Percentiles rank a stretch among this genome's conserved stretches.
Conservation (phyloP, 768 basidiomycete species). For the Lactarius trivialis region DNA sequence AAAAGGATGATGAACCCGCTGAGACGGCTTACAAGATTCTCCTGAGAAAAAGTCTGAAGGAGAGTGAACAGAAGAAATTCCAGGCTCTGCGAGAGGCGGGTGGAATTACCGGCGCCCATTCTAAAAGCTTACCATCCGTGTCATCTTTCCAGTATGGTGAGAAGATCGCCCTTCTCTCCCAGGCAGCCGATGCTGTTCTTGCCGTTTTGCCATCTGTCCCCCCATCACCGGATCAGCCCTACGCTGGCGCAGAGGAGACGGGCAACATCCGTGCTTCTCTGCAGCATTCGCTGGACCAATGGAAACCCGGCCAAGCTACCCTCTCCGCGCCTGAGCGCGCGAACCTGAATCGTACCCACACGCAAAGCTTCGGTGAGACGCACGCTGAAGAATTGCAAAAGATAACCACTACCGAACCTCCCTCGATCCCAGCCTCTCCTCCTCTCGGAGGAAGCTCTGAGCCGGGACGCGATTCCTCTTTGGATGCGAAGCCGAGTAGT, state of each 20-base stretch:
- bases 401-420: slow-evolving; percentile 38
- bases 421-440: slow-evolving; percentile 41
- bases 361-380: slow-evolving; percentile 77
- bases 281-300: slow-evolving; percentile 73
- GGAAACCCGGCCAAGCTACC: slow-evolving; percentile 58
- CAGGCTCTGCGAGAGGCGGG: slow-evolving; percentile 72
- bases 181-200: slow-evolving; percentile 60
- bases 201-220: slow-evolving; percentile 61
- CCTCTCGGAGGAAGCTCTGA: slow-evolving; percentile 19
- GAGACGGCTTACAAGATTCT: slow-evolving; percentile 68
- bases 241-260: slow-evolving; percentile 55
- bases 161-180: slow-evolving; percentile 66
- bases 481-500: slow-evolving; percentile 7
- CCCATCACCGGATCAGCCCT: slow-evolving; percentile 48
- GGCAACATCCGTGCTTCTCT: slow-evolving; percentile 66
- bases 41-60: slow-evolving; percentile 68
- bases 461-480: slow-evolving; percentile 5
- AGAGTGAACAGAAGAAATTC: slow-evolving; percentile 76
- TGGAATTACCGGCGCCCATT: not conserved
- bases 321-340: slow-evolving; percentile 36
- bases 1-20: slow-evolving; percentile 52
- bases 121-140: slow-evolving; percentile 3
- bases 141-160: slow-evolving; percentile 57
- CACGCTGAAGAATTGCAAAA: slow-evolving; percentile 67
- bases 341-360: slow-evolving; percentile 63